Evolutionary conservation across 139 green algal species (phyloP).

Genomic region (Chlorella sp.): DNA sequence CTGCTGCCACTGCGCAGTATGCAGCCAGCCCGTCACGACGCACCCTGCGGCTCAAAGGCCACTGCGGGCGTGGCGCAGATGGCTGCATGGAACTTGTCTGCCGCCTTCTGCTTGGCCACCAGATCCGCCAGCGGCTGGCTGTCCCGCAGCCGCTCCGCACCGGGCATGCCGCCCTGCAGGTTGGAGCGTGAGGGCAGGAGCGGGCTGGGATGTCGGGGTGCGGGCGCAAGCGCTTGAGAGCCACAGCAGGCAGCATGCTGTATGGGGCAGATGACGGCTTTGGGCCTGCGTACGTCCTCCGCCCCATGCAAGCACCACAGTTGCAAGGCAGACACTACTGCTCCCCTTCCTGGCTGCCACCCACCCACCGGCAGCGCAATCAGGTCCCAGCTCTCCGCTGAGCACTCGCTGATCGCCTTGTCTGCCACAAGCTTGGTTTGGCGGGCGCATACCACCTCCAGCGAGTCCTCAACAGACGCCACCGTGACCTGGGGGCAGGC

Average conservation of each 20-base stretch:
- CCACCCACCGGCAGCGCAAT: conserved; percentile 84
- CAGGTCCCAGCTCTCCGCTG: conserved; percentile 71
- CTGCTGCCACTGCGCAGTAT: background rate
- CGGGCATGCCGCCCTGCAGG: conserved; percentile 93
- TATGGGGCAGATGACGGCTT: background rate
- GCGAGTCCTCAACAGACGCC: conserved; percentile 78
- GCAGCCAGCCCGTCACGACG: background rate
- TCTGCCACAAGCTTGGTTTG: conserved; percentile 89
- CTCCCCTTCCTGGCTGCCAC: background rate
- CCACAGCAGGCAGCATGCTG: background rate
- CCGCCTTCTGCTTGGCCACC: conserved; percentile 62
- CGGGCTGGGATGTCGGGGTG: background rate
- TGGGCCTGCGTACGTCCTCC: no score
- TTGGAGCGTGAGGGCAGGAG: background rate
- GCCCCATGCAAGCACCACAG: no score
- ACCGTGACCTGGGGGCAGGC: conserved; percentile 54
- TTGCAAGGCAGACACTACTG: background rate
- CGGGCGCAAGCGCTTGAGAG: background rate
- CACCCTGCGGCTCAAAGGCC: conserved; percentile 78
- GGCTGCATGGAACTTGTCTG: conserved; percentile 71
- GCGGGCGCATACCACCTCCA: conserved; percentile 68
- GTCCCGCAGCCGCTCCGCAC: conserved; percentile 89
- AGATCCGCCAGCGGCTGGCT: conserved; percentile 60
- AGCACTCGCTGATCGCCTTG: conserved; percentile 57
- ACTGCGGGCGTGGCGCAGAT: conserved; percentile 97